Base-by-base conservation (phyloP, 192 early-diverging fungal species). In the Entomortierella lignicola region DNA sequence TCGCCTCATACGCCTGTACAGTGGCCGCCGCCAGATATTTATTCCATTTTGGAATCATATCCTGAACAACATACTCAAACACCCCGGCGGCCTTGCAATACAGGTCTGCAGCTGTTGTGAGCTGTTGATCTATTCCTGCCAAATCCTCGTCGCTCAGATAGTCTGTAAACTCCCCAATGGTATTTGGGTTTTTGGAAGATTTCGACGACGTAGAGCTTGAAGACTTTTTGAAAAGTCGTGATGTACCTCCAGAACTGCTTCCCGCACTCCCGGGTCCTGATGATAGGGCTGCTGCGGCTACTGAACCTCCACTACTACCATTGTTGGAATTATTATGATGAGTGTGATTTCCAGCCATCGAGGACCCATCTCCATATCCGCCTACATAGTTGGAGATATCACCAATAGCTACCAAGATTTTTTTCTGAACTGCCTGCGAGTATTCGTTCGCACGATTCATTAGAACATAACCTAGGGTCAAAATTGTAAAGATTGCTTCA, bases 401-500 rank as follows among this genome's bases (percentile, higher is more conserved):
- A 2, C 75, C 75, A 25, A 79, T 79, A 27, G 75, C 75, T 39
- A 79, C 39, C 23, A 54, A 57, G 26, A 79, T 79, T 58, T 63
- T 69, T 8, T 50, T 58, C 8, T 79, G 75, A 0, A 60, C 68
- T 0, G 62, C n/a, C 0, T 70, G 57, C 3, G 67, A 59, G 1
- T 51, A 48, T 21, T 79, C 75, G 52, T 79, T 79, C 15, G 75
- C 75, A 17, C 75, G 61, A 21, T 79, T 67, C 75, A 79, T 70
- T 61, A 70, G 51, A 0, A 66, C 57, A 27, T 79, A 79, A 34
- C 84, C 88, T 41, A 88, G 85, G 10, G 88, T 88, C 55, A 89
- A 55, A 15, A 89, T 55, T 3, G 81, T 75, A 68, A 89, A 89
- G 20, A 86, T 85, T 25, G 85, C 82, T 59, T 89, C 88, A 55